Evolutionary conservation across 139 green algal genomes (phyloP).

Genomic region (Coelastrella sp.): DNA sequence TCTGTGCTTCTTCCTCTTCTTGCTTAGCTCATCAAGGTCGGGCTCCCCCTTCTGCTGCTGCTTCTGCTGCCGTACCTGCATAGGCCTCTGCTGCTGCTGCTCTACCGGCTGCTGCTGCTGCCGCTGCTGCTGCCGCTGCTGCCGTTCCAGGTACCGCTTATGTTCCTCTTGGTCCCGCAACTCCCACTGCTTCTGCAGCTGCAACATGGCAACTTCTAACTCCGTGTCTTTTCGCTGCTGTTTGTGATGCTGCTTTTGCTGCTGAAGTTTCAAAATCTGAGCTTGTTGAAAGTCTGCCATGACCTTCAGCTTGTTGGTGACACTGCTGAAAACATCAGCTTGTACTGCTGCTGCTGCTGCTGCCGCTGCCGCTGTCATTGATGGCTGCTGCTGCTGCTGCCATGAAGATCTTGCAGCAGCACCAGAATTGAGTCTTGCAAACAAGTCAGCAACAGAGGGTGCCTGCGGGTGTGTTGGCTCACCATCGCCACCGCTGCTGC

Average conservation of each 20-base stretch:
- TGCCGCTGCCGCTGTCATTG: constrained; percentile 23
- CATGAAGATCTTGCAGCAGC: background rate
- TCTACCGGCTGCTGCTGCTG: background rate
- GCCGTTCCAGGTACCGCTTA: too few species aligned
- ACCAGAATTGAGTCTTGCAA: background rate
- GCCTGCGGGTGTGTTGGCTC: background rate
- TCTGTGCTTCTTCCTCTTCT: background rate
- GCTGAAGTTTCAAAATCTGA: too few species aligned
- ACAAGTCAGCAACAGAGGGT: background rate
- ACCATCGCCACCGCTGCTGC: constrained; percentile 3
- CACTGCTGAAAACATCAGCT: background rate
- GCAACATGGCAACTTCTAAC: too few species aligned
- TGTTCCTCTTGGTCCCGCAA: background rate
- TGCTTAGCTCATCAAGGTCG: background rate
- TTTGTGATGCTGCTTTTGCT: too few species aligned
- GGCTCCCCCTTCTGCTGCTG: background rate
- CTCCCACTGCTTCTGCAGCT: constrained; percentile 1
- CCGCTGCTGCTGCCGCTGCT: background rate
- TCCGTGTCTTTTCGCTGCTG: too few species aligned
- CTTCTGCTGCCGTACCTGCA: background rate
- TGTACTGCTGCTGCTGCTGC: background rate
- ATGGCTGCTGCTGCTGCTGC: background rate
- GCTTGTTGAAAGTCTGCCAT: too few species aligned
- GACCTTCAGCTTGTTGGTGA: too few species aligned
- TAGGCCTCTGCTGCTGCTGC: constrained; percentile 17